Evolutionary conservation across 345 rosid species (phyloP).

Genomic region (Populus tremula): DNA sequence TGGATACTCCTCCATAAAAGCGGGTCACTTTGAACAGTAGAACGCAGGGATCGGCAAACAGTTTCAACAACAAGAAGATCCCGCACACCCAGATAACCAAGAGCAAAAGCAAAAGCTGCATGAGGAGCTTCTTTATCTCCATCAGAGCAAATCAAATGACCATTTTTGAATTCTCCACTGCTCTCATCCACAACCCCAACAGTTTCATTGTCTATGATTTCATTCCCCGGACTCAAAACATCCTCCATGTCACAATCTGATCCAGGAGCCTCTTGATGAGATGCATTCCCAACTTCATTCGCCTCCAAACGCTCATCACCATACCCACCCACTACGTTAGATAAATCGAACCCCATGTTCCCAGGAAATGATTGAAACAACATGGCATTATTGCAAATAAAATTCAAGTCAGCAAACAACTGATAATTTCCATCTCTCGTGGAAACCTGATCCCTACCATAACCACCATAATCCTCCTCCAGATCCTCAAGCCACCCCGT

Average conservation of each 20-base stretch:
- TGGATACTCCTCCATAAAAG: conserved; percentile 74
- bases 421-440: conserved; percentile 46
- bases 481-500: conserved; percentile 86
- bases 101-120: conserved; percentile 52
- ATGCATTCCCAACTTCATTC: conserved; percentile 27
- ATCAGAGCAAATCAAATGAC: conserved; percentile 17
- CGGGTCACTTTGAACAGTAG: conserved; percentile 54
- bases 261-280: conserved; percentile 16
- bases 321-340: conserved; percentile 30
- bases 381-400: conserved; percentile 78
- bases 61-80: conserved; percentile 71
- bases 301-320: conserved; percentile 24
- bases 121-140: conserved; percentile 48
- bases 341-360: conserved; percentile 25
- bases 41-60: conserved; percentile 61
- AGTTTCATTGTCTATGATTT: conserved; percentile 6
- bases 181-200: conserved; percentile 17
- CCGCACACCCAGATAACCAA: conserved; percentile 57
- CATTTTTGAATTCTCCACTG: conserved; percentile 25
- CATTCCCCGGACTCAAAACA: conserved; percentile 28
- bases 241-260: conserved; percentile 38
- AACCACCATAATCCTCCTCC: conserved; percentile 63
- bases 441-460: conserved; percentile 39
- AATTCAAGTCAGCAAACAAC: conserved; percentile 73
- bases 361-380: conserved; percentile 55